These are phyloP conservation scores for Zarea fungicola DNA, from an alignment of 2,329 filamentous ascomycete genomes.

Conservation along the genomic window DNA sequence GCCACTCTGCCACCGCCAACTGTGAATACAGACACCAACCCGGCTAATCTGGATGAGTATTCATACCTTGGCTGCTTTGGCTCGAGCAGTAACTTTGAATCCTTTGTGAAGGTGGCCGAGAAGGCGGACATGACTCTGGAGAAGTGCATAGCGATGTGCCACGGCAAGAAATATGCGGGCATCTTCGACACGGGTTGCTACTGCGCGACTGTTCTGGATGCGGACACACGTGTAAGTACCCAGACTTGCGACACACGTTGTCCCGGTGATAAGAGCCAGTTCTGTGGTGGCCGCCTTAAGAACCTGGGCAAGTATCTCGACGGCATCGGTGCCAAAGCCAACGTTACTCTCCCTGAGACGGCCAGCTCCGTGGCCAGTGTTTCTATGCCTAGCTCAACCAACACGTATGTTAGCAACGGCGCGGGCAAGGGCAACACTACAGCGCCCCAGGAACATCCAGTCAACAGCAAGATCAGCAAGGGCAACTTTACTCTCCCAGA, in stretches of 20 bases:
- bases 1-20: constrained; percentile 11
- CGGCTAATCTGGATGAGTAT: constrained; percentile 27
- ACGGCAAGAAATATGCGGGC: constrained; percentile 32
- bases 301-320: background rate
- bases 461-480: background rate
- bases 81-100: constrained; percentile 30
- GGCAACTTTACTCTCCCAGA: background rate
- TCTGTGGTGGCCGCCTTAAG: constrained; percentile 36
- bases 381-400: background rate
- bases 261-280: constrained; percentile 31
- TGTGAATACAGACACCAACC: constrained; percentile 22
- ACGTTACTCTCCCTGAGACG: background rate
- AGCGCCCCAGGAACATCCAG: background rate
- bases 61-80: constrained; percentile 38
- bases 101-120: constrained; percentile 28
- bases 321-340: constrained; percentile 1
- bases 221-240: constrained; percentile 32
- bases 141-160: constrained; percentile 34
- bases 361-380: constrained; percentile 11
- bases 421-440: background rate
- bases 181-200: constrained; percentile 38
- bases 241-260: constrained; percentile 34
- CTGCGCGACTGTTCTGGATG: constrained; percentile 38
- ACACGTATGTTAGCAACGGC: background rate
- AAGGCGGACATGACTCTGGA: constrained; percentile 34